A percentile compares a stretch with the other conserved stretches of the same genome.
These are phyloP conservation scores for Zizania palustris DNA, from an alignment of 202 grass and related monocot genomes.

Conservation along the genomic window DNA sequence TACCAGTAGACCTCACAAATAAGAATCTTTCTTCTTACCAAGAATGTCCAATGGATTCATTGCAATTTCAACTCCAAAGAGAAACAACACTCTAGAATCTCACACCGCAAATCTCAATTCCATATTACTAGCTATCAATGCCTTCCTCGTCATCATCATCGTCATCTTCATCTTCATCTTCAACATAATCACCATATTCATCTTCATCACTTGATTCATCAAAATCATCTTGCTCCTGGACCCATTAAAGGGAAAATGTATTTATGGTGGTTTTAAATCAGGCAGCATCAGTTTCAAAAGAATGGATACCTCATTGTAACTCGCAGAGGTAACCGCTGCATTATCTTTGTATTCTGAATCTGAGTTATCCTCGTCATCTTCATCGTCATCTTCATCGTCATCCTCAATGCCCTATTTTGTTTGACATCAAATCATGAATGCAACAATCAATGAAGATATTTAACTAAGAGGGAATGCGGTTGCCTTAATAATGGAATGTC, in stretches of 20 bases:
- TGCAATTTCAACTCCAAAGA: not conserved
- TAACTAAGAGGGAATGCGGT: not conserved
- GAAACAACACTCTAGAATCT: constrained; percentile 13
- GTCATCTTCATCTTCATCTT: constrained; percentile 33
- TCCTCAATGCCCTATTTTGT: constrained; percentile 67
- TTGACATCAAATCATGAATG: constrained; percentile 25
- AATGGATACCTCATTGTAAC: constrained; percentile 55
- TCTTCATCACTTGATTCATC: constrained; percentile 64
- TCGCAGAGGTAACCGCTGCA: constrained; percentile 4
- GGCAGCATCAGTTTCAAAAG: not conserved
- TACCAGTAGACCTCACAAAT: not conserved
- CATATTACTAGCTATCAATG: constrained; percentile 34
- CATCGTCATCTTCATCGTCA: too few species aligned
- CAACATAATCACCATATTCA: constrained; percentile 24
- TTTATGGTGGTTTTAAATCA: constrained; percentile 29
- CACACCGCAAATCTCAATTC: constrained; percentile 17
- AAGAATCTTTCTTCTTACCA: constrained; percentile 31
- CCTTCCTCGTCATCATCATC: constrained; percentile 17
- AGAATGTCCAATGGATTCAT: not conserved
- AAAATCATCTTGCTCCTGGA: constrained; percentile 51
- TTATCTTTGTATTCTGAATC: constrained; percentile 48
- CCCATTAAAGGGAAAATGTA: not conserved
- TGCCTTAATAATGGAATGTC: not conserved
- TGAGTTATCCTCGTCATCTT: constrained; percentile 56
- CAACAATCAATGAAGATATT: not conserved